Evolutionary conservation across 768 basidiomycete genomes (phyloP).

Genomic region (Suillus americanus): DNA sequence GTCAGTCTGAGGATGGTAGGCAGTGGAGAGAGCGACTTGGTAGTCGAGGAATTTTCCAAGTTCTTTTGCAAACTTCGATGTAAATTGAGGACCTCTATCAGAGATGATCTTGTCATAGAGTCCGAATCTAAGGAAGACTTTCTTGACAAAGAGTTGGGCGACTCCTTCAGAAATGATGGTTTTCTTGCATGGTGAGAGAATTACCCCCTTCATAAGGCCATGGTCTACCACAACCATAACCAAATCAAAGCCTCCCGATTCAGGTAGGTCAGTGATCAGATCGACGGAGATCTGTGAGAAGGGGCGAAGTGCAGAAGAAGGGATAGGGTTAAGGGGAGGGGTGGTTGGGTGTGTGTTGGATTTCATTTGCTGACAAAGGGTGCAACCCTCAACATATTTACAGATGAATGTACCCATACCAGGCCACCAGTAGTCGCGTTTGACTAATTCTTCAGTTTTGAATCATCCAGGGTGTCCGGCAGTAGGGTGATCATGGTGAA

Average conservation of each 20-base stretch:
- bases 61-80: conserved; percentile 17
- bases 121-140: not conserved
- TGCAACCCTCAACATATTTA: not conserved
- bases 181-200: conserved; percentile 23
- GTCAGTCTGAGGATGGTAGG: conserved; percentile 35
- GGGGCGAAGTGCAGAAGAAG: no score
- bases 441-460: no score
- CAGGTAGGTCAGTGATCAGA: no score
- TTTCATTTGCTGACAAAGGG: not conserved
- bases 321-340: no score
- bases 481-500: no score
- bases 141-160: conserved; percentile 11
- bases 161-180: conserved; percentile 14
- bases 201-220: conserved; percentile 28
- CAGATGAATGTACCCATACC: no score
- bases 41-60: conserved; percentile 20
- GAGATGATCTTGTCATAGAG: conserved; percentile 4
- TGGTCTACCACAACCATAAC: conserved; percentile 22
- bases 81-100: conserved; percentile 20
- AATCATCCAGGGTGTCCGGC: no score
- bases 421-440: no score
- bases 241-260: conserved; percentile 11
- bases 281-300: no score
- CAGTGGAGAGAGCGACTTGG: conserved; percentile 30
- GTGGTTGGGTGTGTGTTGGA: no score